These are phyloP conservation scores for Bassia scoparia DNA, from an alignment of 148 eudicot species.

Conservation along the genomic window DNA sequence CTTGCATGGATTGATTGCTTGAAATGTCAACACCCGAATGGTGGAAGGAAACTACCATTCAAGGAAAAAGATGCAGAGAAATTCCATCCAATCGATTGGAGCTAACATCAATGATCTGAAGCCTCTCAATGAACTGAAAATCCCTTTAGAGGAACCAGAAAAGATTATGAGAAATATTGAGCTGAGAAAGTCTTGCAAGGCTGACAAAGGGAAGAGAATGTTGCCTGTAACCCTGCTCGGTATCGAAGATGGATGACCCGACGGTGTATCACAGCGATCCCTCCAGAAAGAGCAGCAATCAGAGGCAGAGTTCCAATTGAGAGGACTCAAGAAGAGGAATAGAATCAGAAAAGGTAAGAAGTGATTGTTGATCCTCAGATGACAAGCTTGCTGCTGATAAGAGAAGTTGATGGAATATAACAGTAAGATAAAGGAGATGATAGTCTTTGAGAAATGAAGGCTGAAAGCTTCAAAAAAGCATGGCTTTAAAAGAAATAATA, in stretches of 20 bases:
- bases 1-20: constrained; percentile 42
- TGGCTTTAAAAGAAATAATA: constrained; percentile 22
- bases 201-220: constrained; percentile 40
- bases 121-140: constrained; percentile 52
- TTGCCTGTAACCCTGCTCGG: constrained; percentile 51
- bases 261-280: constrained; percentile 52
- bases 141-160: constrained; percentile 45
- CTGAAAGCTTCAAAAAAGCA: constrained; percentile 38
- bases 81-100: constrained; percentile 50
- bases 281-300: constrained; percentile 82
- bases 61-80: constrained; percentile 28
- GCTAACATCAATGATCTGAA: constrained; percentile 62
- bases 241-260: constrained; percentile 45
- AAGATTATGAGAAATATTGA: constrained; percentile 66
- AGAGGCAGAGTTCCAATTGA: constrained; percentile 46
- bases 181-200: constrained; percentile 48
- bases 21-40: constrained; percentile 46
- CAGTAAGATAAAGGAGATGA: constrained; percentile 29
- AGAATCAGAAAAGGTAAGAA: constrained; percentile 38
- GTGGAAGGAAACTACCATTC: constrained; percentile 37
- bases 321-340: constrained; percentile 31
- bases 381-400: constrained; percentile 44
- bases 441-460: constrained; percentile 31
- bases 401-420: constrained; percentile 31
- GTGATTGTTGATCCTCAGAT: constrained; percentile 47